Percentiles rank a stretch among this genome's conserved stretches.
phyloP scores from a whole-genome alignment of 2,329 filamentous ascomycete genomes.

The Xylaria digitata region DNA sequence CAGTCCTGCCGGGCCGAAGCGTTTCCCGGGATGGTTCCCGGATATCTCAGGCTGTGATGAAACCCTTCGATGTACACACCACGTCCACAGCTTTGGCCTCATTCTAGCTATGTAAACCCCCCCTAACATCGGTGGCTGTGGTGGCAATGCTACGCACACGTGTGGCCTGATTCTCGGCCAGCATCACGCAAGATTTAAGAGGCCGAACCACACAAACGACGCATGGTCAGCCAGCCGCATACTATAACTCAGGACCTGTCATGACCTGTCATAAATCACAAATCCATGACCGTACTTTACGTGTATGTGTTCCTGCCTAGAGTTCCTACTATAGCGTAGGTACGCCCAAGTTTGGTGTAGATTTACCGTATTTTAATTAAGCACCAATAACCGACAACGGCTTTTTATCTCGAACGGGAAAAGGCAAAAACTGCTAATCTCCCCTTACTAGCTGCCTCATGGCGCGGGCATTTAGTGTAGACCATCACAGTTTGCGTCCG shows the following conservation, averaged over 20 bases:
- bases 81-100: slow-evolving; percentile 16
- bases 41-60: slow-evolving; percentile 13
- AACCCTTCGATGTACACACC: slow-evolving; percentile 6
- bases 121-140: slow-evolving; percentile 14
- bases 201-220: slow-evolving; percentile 27
- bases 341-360: background rate
- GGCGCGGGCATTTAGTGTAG: background rate
- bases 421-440: slow-evolving; percentile 23
- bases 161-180: slow-evolving; percentile 29
- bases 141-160: slow-evolving; percentile 31
- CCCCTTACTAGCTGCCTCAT: slow-evolving; percentile 8
- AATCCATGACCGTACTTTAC: slow-evolving; percentile 19
- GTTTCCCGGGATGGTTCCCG: slow-evolving; percentile 24
- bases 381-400: background rate
- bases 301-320: background rate
- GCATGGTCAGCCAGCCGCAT: slow-evolving; percentile 30
- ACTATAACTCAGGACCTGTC: slow-evolving; percentile 13
- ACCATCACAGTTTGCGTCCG: slow-evolving; percentile 16
- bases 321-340: background rate
- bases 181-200: slow-evolving; percentile 27
- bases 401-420: slow-evolving; percentile 8
- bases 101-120: background rate
- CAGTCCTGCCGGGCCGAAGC: slow-evolving; percentile 31
- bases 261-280: slow-evolving; percentile 23
- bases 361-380: slow-evolving; percentile 13